Evolutionary conservation across 345 rosid species (phyloP).

Genomic region (Moricandia moricandioides): DNA sequence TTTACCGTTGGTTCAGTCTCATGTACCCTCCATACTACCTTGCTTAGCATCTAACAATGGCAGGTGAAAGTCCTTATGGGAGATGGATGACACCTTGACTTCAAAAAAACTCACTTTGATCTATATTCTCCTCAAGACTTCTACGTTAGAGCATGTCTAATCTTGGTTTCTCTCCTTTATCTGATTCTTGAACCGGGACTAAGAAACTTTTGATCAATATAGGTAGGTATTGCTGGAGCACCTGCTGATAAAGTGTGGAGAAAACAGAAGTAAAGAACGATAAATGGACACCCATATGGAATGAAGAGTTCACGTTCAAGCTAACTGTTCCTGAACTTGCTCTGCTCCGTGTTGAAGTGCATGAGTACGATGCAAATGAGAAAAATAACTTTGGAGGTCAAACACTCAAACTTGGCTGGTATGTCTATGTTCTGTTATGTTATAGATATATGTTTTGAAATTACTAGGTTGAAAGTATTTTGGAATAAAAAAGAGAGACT

Average conservation of each 20-base stretch:
- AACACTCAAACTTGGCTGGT: too few relatives aligned
- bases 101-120: constrained; percentile 75
- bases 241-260: constrained; percentile 59
- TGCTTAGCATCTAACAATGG: constrained; percentile 1
- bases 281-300: constrained; percentile 78
- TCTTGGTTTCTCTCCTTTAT: neutral
- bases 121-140: constrained; percentile 89
- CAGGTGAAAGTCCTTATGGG: constrained; percentile 83
- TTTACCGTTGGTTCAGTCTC: neutral
- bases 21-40: neutral
- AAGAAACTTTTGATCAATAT: neutral
- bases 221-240: constrained; percentile 75
- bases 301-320: constrained; percentile 71
- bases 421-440: too few relatives aligned
- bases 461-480: too few relatives aligned
- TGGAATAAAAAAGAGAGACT: too few relatives aligned
- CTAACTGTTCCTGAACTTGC: constrained; percentile 81
- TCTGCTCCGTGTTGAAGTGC: constrained; percentile 74
- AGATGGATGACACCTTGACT: constrained; percentile 83
- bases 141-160: constrained; percentile 55
- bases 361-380: constrained; percentile 64
- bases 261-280: constrained; percentile 57
- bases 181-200: neutral
- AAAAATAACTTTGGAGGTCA: constrained; percentile 85
- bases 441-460: too few relatives aligned